Conservation (phyloP, 257 asterid species). For the Solanum dulcamara region DNA sequence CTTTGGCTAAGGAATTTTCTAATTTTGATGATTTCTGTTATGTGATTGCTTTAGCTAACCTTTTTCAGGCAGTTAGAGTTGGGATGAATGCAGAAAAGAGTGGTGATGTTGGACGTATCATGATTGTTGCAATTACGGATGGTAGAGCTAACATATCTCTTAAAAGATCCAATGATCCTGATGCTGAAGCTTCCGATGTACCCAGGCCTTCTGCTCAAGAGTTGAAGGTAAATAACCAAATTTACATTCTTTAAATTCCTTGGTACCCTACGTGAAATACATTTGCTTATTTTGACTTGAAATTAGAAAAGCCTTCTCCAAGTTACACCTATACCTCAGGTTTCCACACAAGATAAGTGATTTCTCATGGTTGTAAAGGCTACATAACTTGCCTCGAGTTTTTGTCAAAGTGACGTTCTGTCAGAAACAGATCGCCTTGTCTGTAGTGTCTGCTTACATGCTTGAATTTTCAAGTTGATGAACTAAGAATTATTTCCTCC, state of each 20-base stretch:
- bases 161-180: slow-evolving; percentile 80
- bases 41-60: background rate
- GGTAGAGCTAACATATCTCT: slow-evolving; percentile 97
- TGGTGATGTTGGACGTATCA: slow-evolving; percentile 93
- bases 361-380: background rate
- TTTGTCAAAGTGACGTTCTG: background rate
- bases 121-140: slow-evolving; percentile 93
- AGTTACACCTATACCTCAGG: background rate
- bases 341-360: background rate
- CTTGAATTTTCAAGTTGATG: background rate
- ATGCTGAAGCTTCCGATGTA: slow-evolving; percentile 54
- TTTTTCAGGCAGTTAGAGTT: slow-evolving; percentile 81
- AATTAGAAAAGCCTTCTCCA: background rate
- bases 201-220: slow-evolving; percentile 85
- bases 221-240: slow-evolving; percentile 41
- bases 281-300: background rate
- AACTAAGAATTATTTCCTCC: background rate
- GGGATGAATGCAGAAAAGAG: slow-evolving; percentile 97
- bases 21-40: background rate
- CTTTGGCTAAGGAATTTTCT: background rate
- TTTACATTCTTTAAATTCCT: background rate
- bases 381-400: background rate
- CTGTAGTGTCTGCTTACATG: background rate
- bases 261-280: background rate
- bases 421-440: background rate